These are phyloP conservation scores for Phytopythium mirpurense DNA, from an alignment of 352 stramenopile species.

Conservation along the genomic window DNA sequence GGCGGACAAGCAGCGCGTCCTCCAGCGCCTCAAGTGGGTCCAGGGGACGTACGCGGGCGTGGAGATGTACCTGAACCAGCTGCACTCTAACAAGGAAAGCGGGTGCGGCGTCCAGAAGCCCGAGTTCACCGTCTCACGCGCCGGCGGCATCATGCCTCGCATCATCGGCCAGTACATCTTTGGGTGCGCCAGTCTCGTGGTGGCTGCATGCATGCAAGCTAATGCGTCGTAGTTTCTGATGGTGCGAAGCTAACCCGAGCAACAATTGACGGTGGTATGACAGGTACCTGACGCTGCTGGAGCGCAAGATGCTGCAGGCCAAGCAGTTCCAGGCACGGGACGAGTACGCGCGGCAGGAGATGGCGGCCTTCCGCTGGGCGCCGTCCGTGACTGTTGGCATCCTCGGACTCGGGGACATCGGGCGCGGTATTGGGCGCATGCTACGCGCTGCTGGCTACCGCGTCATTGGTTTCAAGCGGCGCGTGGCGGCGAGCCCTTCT, in stretches of 20 bases:
- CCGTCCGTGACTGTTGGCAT: conserved; percentile 39
- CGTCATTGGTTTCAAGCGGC: conserved; percentile 52
- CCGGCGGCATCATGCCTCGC: conserved; percentile 30
- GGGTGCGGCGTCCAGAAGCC: conserved; percentile 1
- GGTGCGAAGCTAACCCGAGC: too few species aligned
- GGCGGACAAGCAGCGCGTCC: conserved; percentile 22
- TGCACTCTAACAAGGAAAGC: conserved; percentile 4
- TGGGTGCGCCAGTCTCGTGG: conserved; percentile 11
- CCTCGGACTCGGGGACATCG: conserved; percentile 46
- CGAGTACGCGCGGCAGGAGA: conserved; percentile 22
- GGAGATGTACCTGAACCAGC: conserved; percentile 21
- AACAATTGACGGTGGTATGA: neutral
- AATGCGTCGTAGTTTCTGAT: too few species aligned
- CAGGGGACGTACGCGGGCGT: conserved; percentile 38
- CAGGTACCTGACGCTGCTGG: conserved; percentile 23
- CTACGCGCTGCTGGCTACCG: conserved; percentile 39
- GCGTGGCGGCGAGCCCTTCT: conserved; percentile 10
- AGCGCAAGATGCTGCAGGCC: conserved; percentile 29
- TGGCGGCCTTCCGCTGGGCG: conserved; percentile 22
- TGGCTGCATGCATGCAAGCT: too few species aligned
- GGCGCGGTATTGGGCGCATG: conserved; percentile 41
- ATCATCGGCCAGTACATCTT: conserved; percentile 44
- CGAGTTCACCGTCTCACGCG: conserved; percentile 29
- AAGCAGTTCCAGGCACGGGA: conserved; percentile 22
- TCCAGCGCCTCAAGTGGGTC: conserved; percentile 31